Conservation (phyloP, 1,139 yeast genomes). For the Scheffersomyces insectosa region DNA sequence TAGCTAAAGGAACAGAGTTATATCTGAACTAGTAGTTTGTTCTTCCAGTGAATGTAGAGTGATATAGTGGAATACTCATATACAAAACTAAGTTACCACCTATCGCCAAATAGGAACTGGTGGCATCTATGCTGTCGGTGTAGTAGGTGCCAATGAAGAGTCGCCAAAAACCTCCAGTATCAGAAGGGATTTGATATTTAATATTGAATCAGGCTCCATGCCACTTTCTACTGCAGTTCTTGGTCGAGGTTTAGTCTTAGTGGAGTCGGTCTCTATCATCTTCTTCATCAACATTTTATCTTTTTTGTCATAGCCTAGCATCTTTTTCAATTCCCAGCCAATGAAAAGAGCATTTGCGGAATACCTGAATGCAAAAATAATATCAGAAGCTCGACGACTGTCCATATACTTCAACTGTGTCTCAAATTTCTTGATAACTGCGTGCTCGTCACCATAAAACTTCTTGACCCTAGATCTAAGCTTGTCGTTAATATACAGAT, state of each 20-base stretch:
- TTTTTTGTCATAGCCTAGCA: conserved; percentile 27
- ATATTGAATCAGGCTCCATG: too few species aligned
- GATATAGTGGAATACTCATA: too few species aligned
- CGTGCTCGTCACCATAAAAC: conserved; percentile 2
- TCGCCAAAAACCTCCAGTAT: too few species aligned
- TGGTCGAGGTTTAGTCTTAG: neutral
- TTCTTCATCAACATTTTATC: neutral
- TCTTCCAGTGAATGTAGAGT: too few species aligned
- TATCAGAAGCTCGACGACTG: conserved; percentile 38
- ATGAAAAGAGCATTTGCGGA: conserved; percentile 27
- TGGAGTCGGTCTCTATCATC: neutral
- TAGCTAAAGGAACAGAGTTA: too few species aligned
- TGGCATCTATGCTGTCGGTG: too few species aligned
- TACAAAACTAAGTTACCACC: too few species aligned
- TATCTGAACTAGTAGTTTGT: too few species aligned
- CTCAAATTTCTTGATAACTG: conserved; percentile 18
- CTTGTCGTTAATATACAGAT: neutral
- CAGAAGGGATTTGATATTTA: too few species aligned
- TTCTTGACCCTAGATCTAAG: neutral
- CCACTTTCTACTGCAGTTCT: too few species aligned
- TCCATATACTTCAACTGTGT: conserved; percentile 21
- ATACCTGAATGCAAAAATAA: conserved; percentile 47
- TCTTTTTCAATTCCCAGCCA: conserved; percentile 30
- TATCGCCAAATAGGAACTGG: too few species aligned
- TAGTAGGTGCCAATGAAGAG: too few species aligned